Conservation (phyloP, 2,329 filamentous ascomycete species). For the Arthrobotrys sinensis region DNA sequence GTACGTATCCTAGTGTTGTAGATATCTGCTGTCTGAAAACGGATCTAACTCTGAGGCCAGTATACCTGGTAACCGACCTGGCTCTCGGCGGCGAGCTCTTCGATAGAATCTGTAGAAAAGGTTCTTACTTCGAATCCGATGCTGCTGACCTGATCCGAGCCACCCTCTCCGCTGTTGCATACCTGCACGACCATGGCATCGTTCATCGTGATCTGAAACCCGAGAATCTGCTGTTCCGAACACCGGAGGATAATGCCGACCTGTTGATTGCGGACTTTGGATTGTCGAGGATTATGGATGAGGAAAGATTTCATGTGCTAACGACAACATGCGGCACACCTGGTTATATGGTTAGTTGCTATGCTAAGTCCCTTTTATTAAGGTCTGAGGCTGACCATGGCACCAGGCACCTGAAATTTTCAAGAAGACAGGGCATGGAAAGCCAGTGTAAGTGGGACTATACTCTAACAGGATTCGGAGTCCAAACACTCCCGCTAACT, state of each 20-base stretch:
- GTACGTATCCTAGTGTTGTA: constrained; percentile 68
- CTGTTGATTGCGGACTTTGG: constrained; percentile 98
- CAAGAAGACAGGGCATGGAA: constrained; percentile 97
- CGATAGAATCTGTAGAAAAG: constrained; percentile 98
- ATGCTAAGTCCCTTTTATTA: neutral
- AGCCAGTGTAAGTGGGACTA: constrained; percentile 79
- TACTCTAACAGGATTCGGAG: neutral
- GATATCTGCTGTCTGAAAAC: neutral
- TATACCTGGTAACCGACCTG: constrained; percentile 97
- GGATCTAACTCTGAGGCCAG: constrained; percentile 62
- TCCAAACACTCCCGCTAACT: neutral
- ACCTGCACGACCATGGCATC: constrained; percentile 98
- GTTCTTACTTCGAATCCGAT: constrained; percentile 97
- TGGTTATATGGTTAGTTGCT: constrained; percentile 81
- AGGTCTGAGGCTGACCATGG: neutral
- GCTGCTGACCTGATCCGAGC: constrained; percentile 95
- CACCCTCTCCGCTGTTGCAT: constrained; percentile 96
- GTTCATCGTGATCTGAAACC: constrained; percentile 98
- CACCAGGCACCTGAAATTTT: constrained; percentile 89
- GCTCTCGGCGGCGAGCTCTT: constrained; percentile 97
- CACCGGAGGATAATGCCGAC: constrained; percentile 97
- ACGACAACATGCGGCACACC: constrained; percentile 98
- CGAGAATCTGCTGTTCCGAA: constrained; percentile 96
- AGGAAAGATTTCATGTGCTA: constrained; percentile 96
- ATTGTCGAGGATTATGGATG: constrained; percentile 96